Base-by-base conservation (phyloP, 2,329 filamentous ascomycete genomes). In the Scopulariopsis brevicaulis region DNA sequence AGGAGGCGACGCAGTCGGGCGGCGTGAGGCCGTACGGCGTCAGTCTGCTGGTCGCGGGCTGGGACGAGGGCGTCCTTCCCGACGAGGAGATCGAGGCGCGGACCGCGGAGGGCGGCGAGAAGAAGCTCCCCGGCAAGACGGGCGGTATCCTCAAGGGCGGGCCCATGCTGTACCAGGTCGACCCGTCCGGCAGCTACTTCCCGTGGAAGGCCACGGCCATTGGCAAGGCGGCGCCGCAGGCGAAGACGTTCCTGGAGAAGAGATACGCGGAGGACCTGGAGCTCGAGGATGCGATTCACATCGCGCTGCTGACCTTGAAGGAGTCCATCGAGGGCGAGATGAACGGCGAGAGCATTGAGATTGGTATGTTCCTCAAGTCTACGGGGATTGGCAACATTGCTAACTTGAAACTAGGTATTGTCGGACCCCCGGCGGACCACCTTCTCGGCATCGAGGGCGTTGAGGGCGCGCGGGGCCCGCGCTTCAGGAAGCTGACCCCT, bases 181-280 rank as follows among this genome's bases (percentile, higher is more conserved):
- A 99, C 71, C 94, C 94, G n/a, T 96, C 90, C 63, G 94, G 94
- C 65, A 96, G 90, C 72, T 99, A 99, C 73, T 99, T 96, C 73
- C 94, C 94, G 4, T 99, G 94, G 94, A 99, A 99, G 80, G 94
- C 94, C 50, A 99, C 94, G 54, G 94, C 94, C 56, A 99, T 99
- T 69, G 94, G 94, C 69, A 99, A 99, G 84, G 96, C 92, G 70
- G 94, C 94, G 57, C 96, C 94, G 48, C 96, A 91, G 68, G 94
- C 94, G 58, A 99, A 99, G 84, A 99, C 94, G 0, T 99, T 99
- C 78, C 75, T 99, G 71, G 94, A 99, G 82, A 99, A 99, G 86
- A 82, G 94, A 74, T 99, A 97, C 77, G 96, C 92, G 4, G 94
- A 99, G 71, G 92, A 92, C 48, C 76, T 99, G 69, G 94, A 99